Evolutionary conservation across 441 rosid species (phyloP).

Genomic region (Gossypium trilobum): DNA sequence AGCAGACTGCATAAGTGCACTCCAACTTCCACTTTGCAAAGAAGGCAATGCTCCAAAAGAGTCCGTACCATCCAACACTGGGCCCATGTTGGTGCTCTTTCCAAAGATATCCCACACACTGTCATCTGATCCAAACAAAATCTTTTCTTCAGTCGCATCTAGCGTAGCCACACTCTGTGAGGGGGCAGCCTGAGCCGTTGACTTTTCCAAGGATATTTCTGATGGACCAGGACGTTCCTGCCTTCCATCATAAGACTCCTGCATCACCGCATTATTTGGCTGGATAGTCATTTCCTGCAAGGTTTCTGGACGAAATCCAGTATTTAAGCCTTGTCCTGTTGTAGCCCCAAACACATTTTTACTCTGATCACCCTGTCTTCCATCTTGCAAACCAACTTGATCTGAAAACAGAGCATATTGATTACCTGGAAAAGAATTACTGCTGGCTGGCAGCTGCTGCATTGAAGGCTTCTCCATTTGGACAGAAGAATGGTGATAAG

Average conservation of each 20-base stretch:
- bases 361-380: constrained; percentile 42
- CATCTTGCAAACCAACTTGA: constrained; percentile 37
- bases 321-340: constrained; percentile 35
- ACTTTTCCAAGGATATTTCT: constrained; percentile 38
- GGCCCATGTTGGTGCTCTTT: constrained; percentile 33
- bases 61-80: constrained; percentile 43
- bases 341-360: constrained; percentile 29
- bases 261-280: constrained; percentile 31
- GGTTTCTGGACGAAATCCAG: constrained; percentile 36
- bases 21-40: constrained; percentile 89
- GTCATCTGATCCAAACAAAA: constrained; percentile 82
- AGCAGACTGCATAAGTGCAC: constrained; percentile 97
- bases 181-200: constrained; percentile 26
- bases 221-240: constrained; percentile 34
- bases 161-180: constrained; percentile 53
- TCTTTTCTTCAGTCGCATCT: constrained; percentile 86
- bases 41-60: constrained; percentile 44
- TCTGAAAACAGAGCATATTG: constrained; percentile 35
- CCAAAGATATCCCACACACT: constrained; percentile 76
- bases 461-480: constrained; percentile 40
- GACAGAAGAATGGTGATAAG: constrained; percentile 33
- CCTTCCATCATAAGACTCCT: constrained; percentile 33
- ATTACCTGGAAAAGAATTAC: constrained; percentile 38
- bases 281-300: constrained; percentile 35
- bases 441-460: constrained; percentile 40